Evolutionary conservation across 177 flowering plant genomes (phyloP).

Genomic region (Tripterygium wilfordii): DNA sequence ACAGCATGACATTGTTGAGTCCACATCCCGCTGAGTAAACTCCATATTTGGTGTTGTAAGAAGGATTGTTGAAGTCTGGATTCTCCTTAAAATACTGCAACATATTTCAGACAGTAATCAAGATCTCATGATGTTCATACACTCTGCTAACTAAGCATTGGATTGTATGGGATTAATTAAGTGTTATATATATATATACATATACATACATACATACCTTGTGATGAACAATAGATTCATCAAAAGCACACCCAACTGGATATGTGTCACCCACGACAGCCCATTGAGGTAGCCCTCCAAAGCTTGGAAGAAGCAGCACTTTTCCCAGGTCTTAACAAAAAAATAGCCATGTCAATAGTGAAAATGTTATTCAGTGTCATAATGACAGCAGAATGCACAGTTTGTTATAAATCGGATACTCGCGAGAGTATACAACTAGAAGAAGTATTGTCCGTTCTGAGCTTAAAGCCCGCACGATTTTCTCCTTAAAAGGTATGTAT

Average conservation of each 20-base stretch:
- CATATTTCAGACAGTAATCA: background rate
- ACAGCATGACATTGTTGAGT: constrained; percentile 47
- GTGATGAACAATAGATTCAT: constrained; percentile 54
- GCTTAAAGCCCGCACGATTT: no score
- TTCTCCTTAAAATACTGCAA: constrained; percentile 43
- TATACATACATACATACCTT: constrained; percentile 25
- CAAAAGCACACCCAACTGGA: constrained; percentile 52
- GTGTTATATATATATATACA: background rate
- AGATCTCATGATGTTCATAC: background rate
- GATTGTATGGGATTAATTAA: background rate
- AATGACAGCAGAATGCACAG: no score
- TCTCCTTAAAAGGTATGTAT: background rate
- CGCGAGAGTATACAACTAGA: no score
- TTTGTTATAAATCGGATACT: no score
- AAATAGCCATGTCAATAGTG: no score
- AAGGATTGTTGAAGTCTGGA: constrained; percentile 36
- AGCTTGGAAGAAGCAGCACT: constrained; percentile 49
- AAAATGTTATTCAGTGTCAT: no score
- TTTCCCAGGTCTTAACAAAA: constrained; percentile 47
- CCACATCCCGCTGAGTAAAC: constrained; percentile 48
- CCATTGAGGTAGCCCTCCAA: constrained; percentile 64
- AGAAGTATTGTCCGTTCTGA: no score
- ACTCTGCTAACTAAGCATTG: background rate
- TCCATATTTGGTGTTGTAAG: constrained; percentile 44
- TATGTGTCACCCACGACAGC: constrained; percentile 59